Base-by-base conservation (phyloP, 1,284 basidiomycete genomes). In the Rhodotorula sp. region DNA sequence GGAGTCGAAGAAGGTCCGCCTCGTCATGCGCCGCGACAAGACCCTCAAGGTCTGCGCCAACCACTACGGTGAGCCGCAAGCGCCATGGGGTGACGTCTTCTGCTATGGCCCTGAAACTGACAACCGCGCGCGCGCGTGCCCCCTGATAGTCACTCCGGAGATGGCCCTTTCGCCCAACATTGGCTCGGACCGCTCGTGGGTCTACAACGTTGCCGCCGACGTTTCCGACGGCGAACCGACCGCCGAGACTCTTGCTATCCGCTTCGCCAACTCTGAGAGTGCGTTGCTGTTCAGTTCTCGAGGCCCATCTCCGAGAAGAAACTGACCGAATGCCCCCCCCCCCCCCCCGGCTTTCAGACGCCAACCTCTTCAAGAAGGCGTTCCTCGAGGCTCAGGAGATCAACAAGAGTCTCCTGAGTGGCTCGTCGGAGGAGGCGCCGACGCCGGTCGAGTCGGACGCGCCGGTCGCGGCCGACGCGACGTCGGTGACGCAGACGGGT, bases 11-110 rank as follows among this genome's bases (percentile, higher is more conserved):
- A 98, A 97, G 84, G 86, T 96, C 78, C 88, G 96, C 72, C 87
- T 99, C 73, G 93, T 99, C 80, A 99, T 99, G 96, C 87, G 96
- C 83, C 91, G 96, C 82, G 96, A 99, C 86, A 98, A 98, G 89
- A 99, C 96, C 60, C 86, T 95, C 82, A 99, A 99, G 83, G 95
- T 99, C 81, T 99, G 96, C 84, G 96, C 96, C 72, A 99, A 99
- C 85, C 96, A 99, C 84, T 84, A 87, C 77, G 87, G 95, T 97
- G 79, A 83, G 93, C 88, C 18, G 18, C 45, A 17, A n/a, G 22
- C n/a, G 53, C 12, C 55, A 1, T 37, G 6, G 17, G 33, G 33
- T 7, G 10, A 17, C 45, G 26, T 6, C 15, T 17, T 8, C 30
- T 18, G 12, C 3, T 4, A 24, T 1, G 15, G 24, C 24, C 1